These are phyloP conservation scores for Phytophthora capsici DNA, from an alignment of 352 stramenopile species.

Conservation along the genomic window DNA sequence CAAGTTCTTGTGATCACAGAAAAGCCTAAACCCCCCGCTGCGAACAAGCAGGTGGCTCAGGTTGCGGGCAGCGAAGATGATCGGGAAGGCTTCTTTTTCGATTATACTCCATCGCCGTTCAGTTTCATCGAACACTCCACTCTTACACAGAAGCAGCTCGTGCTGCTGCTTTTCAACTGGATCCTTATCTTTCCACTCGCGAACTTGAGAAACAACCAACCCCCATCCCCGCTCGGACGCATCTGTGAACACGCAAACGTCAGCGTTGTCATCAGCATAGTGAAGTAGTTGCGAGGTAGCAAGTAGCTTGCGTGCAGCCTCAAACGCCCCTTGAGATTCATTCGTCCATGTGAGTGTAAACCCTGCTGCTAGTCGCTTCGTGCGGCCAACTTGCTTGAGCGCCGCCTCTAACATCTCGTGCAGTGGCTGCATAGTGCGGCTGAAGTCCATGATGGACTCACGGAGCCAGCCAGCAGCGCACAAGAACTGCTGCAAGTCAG, in stretches of 20 bases:
- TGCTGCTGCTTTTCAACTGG: conserved; percentile 1
- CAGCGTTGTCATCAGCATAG: background rate
- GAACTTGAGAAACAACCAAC: background rate
- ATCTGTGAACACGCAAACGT: background rate
- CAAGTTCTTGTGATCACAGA: background rate
- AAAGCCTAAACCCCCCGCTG: background rate
- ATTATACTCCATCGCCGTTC: background rate
- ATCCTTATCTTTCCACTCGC: background rate
- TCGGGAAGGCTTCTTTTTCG: background rate
- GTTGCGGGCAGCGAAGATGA: background rate
- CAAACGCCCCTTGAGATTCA: too few relatives aligned
- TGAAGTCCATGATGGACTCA: conserved; percentile 31
- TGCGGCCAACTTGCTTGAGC: background rate
- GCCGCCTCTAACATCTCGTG: background rate
- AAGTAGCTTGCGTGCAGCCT: background rate
- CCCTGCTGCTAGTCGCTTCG: background rate
- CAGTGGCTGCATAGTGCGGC: background rate
- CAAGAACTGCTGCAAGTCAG: conserved; percentile 17
- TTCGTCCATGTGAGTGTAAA: background rate
- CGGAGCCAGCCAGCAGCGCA: conserved; percentile 18
- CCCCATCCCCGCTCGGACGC: conserved; percentile 2
- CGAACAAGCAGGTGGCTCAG: background rate
- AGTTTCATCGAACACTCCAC: background rate
- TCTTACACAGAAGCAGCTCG: background rate
- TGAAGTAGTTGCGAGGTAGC: background rate